A percentile compares a stretch with the other conserved stretches of the same genome.
phyloP scores from a whole-genome alignment of 2,329 filamentous ascomycete species.

The Colletotrichum sansevieriae region DNA sequence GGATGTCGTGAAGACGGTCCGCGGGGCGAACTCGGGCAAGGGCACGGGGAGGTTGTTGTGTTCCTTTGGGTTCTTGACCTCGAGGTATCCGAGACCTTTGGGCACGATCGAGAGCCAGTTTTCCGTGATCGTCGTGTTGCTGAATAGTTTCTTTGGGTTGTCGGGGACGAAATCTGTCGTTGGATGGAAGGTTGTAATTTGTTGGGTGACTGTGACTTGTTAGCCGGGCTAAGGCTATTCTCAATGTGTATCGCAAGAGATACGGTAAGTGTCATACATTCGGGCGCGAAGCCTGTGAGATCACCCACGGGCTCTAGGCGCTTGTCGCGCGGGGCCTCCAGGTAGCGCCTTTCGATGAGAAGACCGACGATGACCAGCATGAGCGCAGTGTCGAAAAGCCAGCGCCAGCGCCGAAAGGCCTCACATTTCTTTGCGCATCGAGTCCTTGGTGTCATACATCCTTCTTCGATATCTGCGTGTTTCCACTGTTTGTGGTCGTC shows the following conservation, averaged over 20 bases:
- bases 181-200: conserved; percentile 54
- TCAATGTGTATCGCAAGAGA: background rate
- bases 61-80: conserved; percentile 49
- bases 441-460: background rate
- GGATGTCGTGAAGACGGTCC: conserved; percentile 57
- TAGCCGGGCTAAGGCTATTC: conserved; percentile 3
- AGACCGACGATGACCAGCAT: conserved; percentile 52
- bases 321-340: conserved; percentile 35
- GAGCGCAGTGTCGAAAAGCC: conserved; percentile 52
- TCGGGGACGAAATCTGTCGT: conserved; percentile 54
- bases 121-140: conserved; percentile 46
- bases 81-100: conserved; percentile 56
- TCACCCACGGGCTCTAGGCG: conserved; percentile 53
- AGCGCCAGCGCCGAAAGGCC: conserved; percentile 35
- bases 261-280: conserved; percentile 46
- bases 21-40: conserved; percentile 49
- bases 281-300: conserved; percentile 56
- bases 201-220: conserved; percentile 51
- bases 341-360: conserved; percentile 49
- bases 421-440: conserved; percentile 11
- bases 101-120: conserved; percentile 57
- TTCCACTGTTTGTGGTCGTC: conserved; percentile 30
- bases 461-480: conserved; percentile 24
- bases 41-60: conserved; percentile 54
- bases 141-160: conserved; percentile 56